Evolutionary conservation across 192 early-diverging fungal species (phyloP).

Genomic region (Mortierella claussenii): DNA sequence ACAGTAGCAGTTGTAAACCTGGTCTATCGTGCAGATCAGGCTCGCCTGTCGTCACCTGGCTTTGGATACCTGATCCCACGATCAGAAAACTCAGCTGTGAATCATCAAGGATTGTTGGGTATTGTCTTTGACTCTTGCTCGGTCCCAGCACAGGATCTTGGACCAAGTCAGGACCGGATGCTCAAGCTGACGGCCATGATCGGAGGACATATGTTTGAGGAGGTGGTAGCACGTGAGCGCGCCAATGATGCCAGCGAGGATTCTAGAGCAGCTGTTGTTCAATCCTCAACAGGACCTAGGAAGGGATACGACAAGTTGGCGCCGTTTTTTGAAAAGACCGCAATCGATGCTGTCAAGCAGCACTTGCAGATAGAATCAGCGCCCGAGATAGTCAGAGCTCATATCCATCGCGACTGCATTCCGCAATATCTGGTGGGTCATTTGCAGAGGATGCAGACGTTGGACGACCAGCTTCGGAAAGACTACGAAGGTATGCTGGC

Average conservation of each 20-base stretch:
- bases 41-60: constrained; percentile 73
- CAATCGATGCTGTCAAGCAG: constrained; percentile 66
- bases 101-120: constrained; percentile 70
- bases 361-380: constrained; percentile 67
- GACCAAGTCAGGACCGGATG: constrained; percentile 33
- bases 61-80: constrained; percentile 93
- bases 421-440: constrained; percentile 93
- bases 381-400: constrained; percentile 62
- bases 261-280: constrained; percentile 48
- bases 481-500: constrained; percentile 68
- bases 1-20: constrained; percentile 90
- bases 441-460: constrained; percentile 64
- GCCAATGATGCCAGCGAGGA: background rate
- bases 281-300: too few species aligned
- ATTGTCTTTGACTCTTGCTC: constrained; percentile 90
- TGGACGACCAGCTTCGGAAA: constrained; percentile 67
- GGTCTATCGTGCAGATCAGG: constrained; percentile 61
- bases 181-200: constrained; percentile 89
- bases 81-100: constrained; percentile 61
- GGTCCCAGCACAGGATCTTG: constrained; percentile 73
- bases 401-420: constrained; percentile 81
- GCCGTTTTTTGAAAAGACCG: constrained; percentile 46
- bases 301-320: too few species aligned
- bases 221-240: constrained; percentile 9
- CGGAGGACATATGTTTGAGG: constrained; percentile 81